Evolutionary conservation across 2,329 filamentous ascomycete genomes (phyloP), one percentile per base, ranked within the genome.

Genomic region (Byssothecium circinans): DNA sequence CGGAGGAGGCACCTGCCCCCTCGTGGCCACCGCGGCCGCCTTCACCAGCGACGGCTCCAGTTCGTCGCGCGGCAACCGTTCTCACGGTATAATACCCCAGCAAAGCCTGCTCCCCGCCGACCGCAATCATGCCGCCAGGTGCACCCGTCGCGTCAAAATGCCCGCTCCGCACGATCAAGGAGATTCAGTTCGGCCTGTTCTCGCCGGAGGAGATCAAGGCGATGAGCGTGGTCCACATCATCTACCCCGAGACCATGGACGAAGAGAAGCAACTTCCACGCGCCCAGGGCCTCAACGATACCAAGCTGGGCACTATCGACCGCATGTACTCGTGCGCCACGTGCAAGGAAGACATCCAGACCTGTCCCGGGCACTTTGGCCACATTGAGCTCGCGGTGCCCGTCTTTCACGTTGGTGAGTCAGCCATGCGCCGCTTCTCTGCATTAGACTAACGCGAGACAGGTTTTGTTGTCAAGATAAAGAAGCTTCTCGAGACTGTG

Each of bases 231-330:
- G 88, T 86, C 62, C 89, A 96, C 72, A 92, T 99, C 71, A 83
- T 94, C 72, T 97, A 96, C 70, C 91, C 94, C n/a, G 94, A 99
- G 79, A 97, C 94, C 22, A 96, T 99, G 94, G 94, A 99, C 69
- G 94, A 99, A 74, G 87, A 87, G 73, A 88, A 91, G 67, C 86
- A 89, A 60, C 89, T 89, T 71, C 94, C 94, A 56, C 90, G 94
- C 61, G 88, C 94, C 53, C 87, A 88, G 69, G 94, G 94, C 67
- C 80, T 97, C 60, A 97, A 97, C 71, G 94, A 99, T 70, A 91
- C 94, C 57, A 88, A 91, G 61, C 86, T 99, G 42, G 94, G 94
- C 49, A 96, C 94, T 41, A 96, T 99, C 71, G 95, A 99, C 72
- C 86, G 94, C 57, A 88, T 91, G 69, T 95, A 90, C 78, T 90